phyloP scores from a whole-genome alignment of 2,329 filamentous ascomycete species.

The Ophiocordyceps camponoti-leonardi region DNA sequence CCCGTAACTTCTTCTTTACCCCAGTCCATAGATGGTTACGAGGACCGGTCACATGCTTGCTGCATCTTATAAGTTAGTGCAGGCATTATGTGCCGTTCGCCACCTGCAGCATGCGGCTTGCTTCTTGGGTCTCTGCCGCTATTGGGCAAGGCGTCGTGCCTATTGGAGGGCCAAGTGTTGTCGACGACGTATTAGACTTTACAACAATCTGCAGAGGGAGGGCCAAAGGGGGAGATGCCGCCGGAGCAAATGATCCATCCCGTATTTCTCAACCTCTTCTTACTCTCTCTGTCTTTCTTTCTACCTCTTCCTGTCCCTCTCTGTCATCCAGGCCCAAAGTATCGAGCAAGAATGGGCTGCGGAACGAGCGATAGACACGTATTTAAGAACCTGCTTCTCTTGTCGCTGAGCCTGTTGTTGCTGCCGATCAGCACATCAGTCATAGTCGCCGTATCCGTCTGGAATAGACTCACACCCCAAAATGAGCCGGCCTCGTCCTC shows the following conservation, averaged over 20 bases:
- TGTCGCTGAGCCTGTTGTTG: slow-evolving; percentile 15
- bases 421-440: slow-evolving; percentile 30
- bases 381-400: slow-evolving; percentile 8
- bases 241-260: background rate
- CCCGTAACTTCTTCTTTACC: background rate
- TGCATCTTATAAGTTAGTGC: background rate
- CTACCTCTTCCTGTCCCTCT: no score
- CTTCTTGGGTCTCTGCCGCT: background rate
- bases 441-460: slow-evolving; percentile 15
- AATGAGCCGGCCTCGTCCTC: background rate
- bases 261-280: no score
- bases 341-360: background rate
- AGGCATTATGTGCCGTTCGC: background rate
- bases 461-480: background rate
- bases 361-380: slow-evolving; percentile 3
- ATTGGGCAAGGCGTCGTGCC: background rate
- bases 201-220: background rate
- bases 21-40: background rate
- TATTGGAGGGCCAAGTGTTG: background rate
- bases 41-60: background rate
- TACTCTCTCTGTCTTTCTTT: no score
- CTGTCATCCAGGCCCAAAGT: background rate
- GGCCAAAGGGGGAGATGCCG: background rate
- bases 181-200: background rate
- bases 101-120: background rate